These are phyloP conservation scores for Ophiostoma fasciatum DNA, from an alignment of 2,329 filamentous ascomycete species.

Conservation along the genomic window DNA sequence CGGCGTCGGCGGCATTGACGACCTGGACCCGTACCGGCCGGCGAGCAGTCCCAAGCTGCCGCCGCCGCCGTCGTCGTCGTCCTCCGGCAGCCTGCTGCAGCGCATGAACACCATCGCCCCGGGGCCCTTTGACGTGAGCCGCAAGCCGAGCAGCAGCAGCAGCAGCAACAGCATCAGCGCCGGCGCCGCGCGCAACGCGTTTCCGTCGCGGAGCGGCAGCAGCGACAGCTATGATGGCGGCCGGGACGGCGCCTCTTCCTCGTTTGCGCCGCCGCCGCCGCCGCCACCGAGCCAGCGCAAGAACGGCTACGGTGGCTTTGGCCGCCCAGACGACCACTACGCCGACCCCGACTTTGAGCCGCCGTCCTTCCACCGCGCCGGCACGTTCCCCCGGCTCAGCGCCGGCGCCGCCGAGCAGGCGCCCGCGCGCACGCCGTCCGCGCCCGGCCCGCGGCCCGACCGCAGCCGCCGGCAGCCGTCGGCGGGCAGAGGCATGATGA, in stretches of 20 bases:
- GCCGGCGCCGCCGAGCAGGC: slow-evolving; percentile 21
- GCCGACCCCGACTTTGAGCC: slow-evolving; percentile 23
- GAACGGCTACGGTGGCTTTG: slow-evolving; percentile 44
- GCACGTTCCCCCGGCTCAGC: slow-evolving; percentile 34
- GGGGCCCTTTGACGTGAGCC: slow-evolving; percentile 44
- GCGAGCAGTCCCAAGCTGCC: slow-evolving; percentile 32
- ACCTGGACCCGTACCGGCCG: slow-evolving; percentile 29
- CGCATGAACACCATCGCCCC: slow-evolving; percentile 52
- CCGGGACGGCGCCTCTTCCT: slow-evolving; percentile 3
- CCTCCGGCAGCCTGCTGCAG: slow-evolving; percentile 35
- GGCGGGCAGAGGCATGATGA: too few species aligned
- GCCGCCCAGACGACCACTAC: too few species aligned
- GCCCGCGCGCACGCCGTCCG: slow-evolving; percentile 31
- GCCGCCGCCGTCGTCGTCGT: slow-evolving; percentile 13
- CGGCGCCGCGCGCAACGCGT: slow-evolving; percentile 20
- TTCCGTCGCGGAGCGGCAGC: slow-evolving; percentile 12
- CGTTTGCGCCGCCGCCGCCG: not conserved
- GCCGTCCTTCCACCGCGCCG: slow-evolving; percentile 29
- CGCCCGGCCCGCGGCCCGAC: slow-evolving; percentile 28
- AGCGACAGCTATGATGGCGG: slow-evolving; percentile 5
- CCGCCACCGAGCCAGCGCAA: slow-evolving; percentile 18
- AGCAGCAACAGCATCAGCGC: too few species aligned
- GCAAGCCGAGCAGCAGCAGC: slow-evolving; percentile 11
- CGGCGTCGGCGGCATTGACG: slow-evolving; percentile 21
- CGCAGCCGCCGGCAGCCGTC: slow-evolving; percentile 18